Evolutionary conservation across 2,329 filamentous ascomycete genomes (phyloP), one percentile per base, ranked within the genome.

Genomic region (Apiospora malaysiana): DNA sequence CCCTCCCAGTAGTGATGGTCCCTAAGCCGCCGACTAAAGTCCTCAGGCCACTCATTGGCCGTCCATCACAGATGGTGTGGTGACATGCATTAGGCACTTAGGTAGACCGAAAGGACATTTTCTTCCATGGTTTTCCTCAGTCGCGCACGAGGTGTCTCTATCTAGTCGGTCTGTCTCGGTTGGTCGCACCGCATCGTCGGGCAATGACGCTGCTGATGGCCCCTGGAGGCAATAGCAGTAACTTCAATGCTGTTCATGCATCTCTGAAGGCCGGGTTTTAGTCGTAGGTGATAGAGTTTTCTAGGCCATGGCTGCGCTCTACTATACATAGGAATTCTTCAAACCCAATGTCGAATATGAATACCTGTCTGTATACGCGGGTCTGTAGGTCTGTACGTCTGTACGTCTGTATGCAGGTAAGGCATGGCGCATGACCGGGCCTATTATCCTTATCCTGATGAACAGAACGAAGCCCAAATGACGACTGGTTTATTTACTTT

Each of bases 51-150:
- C n/a, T n/a, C 32, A 63, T 63, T 63, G 56, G 56, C 56, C 56
- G 56, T 40, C 32, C 56, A 40, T 63, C 32, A 5, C 32, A 56
- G 32, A 63, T 63, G 56, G 56, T 63, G 56, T 63, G 56, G 56
- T 63, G 56, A 63, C 56, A 63, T 63, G 56, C 56, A 63, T 63
- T 63, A 63, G 56, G 56, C 40, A 40, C 23, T 63, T 63, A 63
- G 56, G 56, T 63, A 40, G 56, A 63, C 56, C 37, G 32, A 63
- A 63, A 63, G 32, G 32, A 40, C 56, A 63, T 63, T 40, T 40
- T 40, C 56, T 63, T 40, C 56, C 56, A 63, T 63, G 56, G 32
- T 40, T 63, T 63, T 63, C 18, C 32, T 63, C 32, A 63, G 32
- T 63, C n/a, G 21, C 21, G 56, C 56, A 63, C 56, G 56, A 63